Base-by-base conservation (phyloP, 371 early-diverging fungal species). In the Paraphysoderma sedebokerense region DNA sequence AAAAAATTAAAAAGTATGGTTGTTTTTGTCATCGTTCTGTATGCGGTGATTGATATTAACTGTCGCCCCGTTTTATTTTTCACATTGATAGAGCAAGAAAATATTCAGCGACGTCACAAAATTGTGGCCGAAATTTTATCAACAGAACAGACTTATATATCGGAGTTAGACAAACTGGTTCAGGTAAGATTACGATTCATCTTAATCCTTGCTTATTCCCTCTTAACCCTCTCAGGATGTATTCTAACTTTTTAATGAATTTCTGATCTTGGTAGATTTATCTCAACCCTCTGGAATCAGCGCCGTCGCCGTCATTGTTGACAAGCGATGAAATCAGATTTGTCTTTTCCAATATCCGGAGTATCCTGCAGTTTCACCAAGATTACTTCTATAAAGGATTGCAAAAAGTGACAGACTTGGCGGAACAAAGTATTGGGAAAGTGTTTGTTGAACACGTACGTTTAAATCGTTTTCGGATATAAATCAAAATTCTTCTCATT, bases 141-240 rank as follows among this genome's bases (percentile, higher is more conserved):
- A 45, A 87, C 87, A 0, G 87, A 87, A 60, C 58, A 67, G 33
- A 83, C 83, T 1, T 87, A 87, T 54, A 81, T 83, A 8, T 63
- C 74, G 19, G 74, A 76, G 29, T 57, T 86, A 44, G 55, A 63
- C 45, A 70, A 65, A 7, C 53, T 86, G 20, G 63, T 73, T 2
- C 76, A 79, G 48, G 45, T 80, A 3, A 19, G 38, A 3, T 9
- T 3, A 7, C 23, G 22, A 5, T 38, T 38, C 38, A 3, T 11
- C 11, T 9, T 3, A 3, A 20, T 5, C 38, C 3, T 38, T 38
- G 6, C 19, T 9, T n/a, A n/a, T n/a, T n/a, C n/a, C n/a, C n/a
- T n/a, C n/a, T n/a, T n/a, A n/a, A n/a, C n/a, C n/a, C n/a, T n/a
- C n/a, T n/a, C n/a, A n/a, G n/a, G n/a, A n/a, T n/a, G n/a, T n/a